Evolutionary conservation across 164 flowering plant genomes (phyloP).

Genomic region (Kalanchoe fedtschenkoi): DNA sequence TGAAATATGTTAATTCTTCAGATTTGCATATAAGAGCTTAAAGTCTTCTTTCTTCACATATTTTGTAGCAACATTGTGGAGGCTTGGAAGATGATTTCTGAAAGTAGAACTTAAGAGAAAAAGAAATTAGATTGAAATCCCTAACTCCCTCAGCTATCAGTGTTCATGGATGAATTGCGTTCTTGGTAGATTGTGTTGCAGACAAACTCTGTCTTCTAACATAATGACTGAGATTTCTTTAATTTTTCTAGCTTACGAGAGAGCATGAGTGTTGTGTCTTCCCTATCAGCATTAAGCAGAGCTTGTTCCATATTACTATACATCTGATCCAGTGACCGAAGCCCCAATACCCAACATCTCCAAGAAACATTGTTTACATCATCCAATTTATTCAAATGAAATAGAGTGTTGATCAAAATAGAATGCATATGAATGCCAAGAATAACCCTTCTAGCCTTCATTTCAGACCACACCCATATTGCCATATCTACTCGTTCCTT

Average conservation of each 20-base stretch:
- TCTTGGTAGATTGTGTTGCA: neutral
- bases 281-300: constrained; percentile 57
- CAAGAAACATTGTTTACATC: constrained; percentile 62
- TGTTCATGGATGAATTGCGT: no score
- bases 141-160: no score
- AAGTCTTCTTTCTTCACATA: neutral
- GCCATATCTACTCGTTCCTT: constrained; percentile 48
- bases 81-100: neutral
- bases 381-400: constrained; percentile 47
- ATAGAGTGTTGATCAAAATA: constrained; percentile 43
- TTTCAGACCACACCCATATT: constrained; percentile 47
- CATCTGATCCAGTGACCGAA: constrained; percentile 61
- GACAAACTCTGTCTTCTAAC: constrained; percentile 10
- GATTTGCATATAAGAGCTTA: neutral
- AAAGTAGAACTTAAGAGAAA: neutral
- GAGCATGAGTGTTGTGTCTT: constrained; percentile 35
- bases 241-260: constrained; percentile 43
- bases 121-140: no score
- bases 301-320: constrained; percentile 51
- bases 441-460: constrained; percentile 62
- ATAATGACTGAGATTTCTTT: constrained; percentile 34
- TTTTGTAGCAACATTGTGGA: neutral
- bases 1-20: no score
- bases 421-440: constrained; percentile 84
- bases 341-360: constrained; percentile 82